Evolutionary conservation across 73 alveolate species (phyloP).

Genomic region (Paramecium primaurelia): DNA sequence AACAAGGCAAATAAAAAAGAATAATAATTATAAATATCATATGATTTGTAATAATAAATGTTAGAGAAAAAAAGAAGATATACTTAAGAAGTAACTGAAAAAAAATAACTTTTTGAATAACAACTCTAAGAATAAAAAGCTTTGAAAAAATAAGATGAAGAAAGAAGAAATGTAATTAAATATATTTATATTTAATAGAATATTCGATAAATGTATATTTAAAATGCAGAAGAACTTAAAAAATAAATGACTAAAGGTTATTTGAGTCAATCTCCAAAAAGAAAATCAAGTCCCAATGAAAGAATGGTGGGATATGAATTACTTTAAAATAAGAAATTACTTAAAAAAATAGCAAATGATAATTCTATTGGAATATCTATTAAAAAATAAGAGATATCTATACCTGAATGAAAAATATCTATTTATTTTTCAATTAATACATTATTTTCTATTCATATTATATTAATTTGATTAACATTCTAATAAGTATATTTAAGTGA

Average conservation of each 20-base stretch:
- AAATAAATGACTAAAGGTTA: neutral
- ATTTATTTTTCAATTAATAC: neutral
- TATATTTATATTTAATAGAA: neutral
- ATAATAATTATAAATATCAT: neutral
- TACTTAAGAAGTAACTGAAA: neutral
- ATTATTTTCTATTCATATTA: too few species aligned
- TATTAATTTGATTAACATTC: too few species aligned
- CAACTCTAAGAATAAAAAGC: neutral
- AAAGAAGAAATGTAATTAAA: neutral
- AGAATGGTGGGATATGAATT: slow-evolving; percentile 4
- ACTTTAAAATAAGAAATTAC: neutral
- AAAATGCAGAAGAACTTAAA: slow-evolving; percentile 12
- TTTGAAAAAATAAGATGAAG: neutral
- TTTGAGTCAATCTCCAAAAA: neutral
- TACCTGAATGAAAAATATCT: neutral
- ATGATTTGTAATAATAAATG: neutral
- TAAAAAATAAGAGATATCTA: neutral
- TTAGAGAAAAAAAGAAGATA: neutral
- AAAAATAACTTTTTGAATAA: neutral
- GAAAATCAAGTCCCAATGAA: neutral
- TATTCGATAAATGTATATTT: neutral
- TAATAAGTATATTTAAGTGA: too few species aligned
- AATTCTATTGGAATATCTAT: neutral
- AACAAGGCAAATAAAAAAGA: neutral
- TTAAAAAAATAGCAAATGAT: slow-evolving; percentile 19